Conservation (phyloP, 176 grass and related monocot species). For the Musa itinerans region DNA sequence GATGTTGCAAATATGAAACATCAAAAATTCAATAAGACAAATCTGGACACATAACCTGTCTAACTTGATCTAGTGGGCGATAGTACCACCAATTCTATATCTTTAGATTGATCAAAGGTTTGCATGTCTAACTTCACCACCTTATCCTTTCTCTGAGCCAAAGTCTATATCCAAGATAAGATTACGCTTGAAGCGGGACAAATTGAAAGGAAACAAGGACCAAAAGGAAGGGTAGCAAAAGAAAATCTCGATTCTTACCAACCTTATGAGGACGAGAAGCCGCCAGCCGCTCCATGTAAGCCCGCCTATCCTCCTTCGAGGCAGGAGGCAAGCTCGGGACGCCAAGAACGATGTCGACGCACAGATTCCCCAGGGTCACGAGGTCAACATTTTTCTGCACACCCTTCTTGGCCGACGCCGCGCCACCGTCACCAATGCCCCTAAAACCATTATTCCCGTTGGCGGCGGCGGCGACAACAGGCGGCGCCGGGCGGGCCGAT, state of each 20-base stretch:
- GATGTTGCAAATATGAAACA: too few species aligned
- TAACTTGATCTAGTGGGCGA: too few species aligned
- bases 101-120: too few species aligned
- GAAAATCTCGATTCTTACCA: background rate
- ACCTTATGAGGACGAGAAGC: conserved; percentile 84
- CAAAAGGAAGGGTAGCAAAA: background rate
- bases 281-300: conserved; percentile 75
- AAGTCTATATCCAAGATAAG: too few species aligned
- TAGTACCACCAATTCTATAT: too few species aligned
- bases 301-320: conserved; percentile 36
- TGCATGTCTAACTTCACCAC: too few species aligned
- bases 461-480: conserved; percentile 13
- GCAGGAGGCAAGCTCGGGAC: conserved; percentile 69
- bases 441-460: conserved; percentile 21
- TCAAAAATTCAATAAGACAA: too few species aligned
- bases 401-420: conserved; percentile 4
- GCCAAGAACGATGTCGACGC: conserved; percentile 75
- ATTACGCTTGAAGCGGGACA: background rate
- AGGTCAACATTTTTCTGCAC: conserved; percentile 38
- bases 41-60: too few species aligned
- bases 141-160: too few species aligned
- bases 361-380: conserved; percentile 82
- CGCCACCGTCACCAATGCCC: background rate
- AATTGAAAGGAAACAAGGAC: background rate
- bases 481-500: background rate